A percentile compares a stretch with the other conserved stretches of the same genome.
phyloP scores from a whole-genome alignment of 2,329 filamentous ascomycete genomes.

The Samsoniella hepiali region DNA sequence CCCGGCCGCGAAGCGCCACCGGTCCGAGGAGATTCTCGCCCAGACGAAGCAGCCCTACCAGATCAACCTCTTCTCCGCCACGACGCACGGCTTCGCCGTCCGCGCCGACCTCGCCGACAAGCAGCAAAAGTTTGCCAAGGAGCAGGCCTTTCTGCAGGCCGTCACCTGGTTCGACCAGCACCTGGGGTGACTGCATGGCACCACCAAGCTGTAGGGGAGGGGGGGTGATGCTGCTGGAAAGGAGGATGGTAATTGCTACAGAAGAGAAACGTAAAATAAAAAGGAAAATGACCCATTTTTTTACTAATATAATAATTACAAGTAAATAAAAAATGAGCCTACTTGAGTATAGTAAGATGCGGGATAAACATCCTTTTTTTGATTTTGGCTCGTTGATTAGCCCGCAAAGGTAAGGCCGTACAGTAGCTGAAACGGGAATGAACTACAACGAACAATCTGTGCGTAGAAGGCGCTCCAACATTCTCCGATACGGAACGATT shows the following conservation, averaged over 20 bases:
- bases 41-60: slow-evolving; percentile 58
- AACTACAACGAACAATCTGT: too few relatives aligned
- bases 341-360: too few relatives aligned
- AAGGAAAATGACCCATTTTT: background rate
- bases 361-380: too few relatives aligned
- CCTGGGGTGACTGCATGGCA: slow-evolving; percentile 21
- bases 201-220: background rate
- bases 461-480: too few relatives aligned
- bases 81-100: slow-evolving; percentile 71
- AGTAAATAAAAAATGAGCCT: too few relatives aligned
- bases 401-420: too few relatives aligned
- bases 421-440: too few relatives aligned
- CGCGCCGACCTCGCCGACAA: slow-evolving; percentile 55
- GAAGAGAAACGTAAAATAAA: background rate
- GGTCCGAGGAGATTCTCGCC: slow-evolving; percentile 57
- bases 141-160: slow-evolving; percentile 74
- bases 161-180: slow-evolving; percentile 68
- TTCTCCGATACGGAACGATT: too few relatives aligned
- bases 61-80: slow-evolving; percentile 65
- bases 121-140: slow-evolving; percentile 65
- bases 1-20: slow-evolving; percentile 50
- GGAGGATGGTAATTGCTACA: background rate
- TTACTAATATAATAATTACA: too few relatives aligned
- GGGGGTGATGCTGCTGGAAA: background rate
- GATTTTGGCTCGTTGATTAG: too few relatives aligned